Percentiles rank a stretch among this genome's conserved stretches.
Conservation (phyloP, 176 grass and related monocot species). For the Saccharum officinarum region DNA sequence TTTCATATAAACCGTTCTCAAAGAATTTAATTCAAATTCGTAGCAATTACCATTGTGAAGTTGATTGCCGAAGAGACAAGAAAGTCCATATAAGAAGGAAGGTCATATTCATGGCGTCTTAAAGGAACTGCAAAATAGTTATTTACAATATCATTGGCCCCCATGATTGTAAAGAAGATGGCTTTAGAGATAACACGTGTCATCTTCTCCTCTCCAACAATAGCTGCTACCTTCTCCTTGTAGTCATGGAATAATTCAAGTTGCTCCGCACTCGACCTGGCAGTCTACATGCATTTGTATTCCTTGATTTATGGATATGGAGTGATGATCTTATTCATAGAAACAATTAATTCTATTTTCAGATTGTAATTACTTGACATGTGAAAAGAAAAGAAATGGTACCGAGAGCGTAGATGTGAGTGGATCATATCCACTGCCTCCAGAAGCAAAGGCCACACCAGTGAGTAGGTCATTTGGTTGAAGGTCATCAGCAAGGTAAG, state of each 20-base stretch:
- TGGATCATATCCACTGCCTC: slow-evolving; percentile 59
- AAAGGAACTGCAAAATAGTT: slow-evolving; percentile 44
- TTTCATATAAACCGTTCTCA: too few species aligned
- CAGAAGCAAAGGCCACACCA: slow-evolving; percentile 56
- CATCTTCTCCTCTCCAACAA: slow-evolving; percentile 45
- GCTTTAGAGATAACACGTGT: slow-evolving; percentile 30
- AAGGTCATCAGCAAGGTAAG: slow-evolving; percentile 29
- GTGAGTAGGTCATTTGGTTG: slow-evolving; percentile 44
- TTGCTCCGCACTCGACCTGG: slow-evolving; percentile 37
- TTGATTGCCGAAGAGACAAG: slow-evolving; percentile 28
- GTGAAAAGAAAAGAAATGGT: neutral
- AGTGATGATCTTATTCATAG: too few species aligned
- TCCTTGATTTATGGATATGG: too few species aligned
- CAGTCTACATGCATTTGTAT: slow-evolving; percentile 29
- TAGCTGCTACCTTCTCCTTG: slow-evolving; percentile 45
- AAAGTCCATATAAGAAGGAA: slow-evolving; percentile 52
- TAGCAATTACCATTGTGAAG: slow-evolving; percentile 47
- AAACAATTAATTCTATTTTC: neutral
- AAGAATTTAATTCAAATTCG: neutral
- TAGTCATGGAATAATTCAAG: slow-evolving; percentile 53
- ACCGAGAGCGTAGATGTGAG: slow-evolving; percentile 39
- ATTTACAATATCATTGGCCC: slow-evolving; percentile 58
- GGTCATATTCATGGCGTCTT: slow-evolving; percentile 37
- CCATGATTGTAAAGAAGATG: slow-evolving; percentile 41
- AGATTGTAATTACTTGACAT: neutral